These are phyloP conservation scores for Hamamelis virginiana DNA, from an alignment of 164 flowering plant species.

Conservation along the genomic window DNA sequence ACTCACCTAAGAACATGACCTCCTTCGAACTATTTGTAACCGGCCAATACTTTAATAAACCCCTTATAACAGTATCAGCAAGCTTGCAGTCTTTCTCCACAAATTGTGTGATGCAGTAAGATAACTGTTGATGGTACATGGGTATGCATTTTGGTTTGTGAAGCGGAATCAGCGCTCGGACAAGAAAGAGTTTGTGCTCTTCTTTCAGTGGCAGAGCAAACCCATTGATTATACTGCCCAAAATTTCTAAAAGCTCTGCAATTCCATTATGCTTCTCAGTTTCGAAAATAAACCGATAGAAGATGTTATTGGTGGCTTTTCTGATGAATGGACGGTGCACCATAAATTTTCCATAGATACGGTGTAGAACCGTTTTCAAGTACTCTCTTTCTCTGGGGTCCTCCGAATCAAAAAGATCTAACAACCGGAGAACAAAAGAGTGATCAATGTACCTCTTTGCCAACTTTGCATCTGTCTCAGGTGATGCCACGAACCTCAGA, in stretches of 20 bases:
- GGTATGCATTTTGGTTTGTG: slow-evolving; percentile 61
- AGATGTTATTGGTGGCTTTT: slow-evolving; percentile 55
- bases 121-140: slow-evolving; percentile 57
- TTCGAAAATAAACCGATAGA: slow-evolving; percentile 54
- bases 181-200: slow-evolving; percentile 58
- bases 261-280: slow-evolving; percentile 66
- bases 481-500: slow-evolving; percentile 53
- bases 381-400: slow-evolving; percentile 65
- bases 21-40: slow-evolving; percentile 52
- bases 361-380: slow-evolving; percentile 55
- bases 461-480: slow-evolving; percentile 61
- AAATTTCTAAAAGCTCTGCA: slow-evolving; percentile 55
- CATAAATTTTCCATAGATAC: slow-evolving; percentile 62
- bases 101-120: slow-evolving; percentile 61
- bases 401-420: slow-evolving; percentile 58
- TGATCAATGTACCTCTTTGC: slow-evolving; percentile 57
- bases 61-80: slow-evolving; percentile 65
- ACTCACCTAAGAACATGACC: slow-evolving; percentile 54
- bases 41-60: slow-evolving; percentile 55
- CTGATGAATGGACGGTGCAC: slow-evolving; percentile 61
- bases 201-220: slow-evolving; percentile 58
- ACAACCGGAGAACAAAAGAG: slow-evolving; percentile 45
- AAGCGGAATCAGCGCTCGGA: slow-evolving; percentile 57
- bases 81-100: slow-evolving; percentile 69
- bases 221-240: slow-evolving; percentile 63